Base-by-base conservation (phyloP, 108 stramenopile genomes). In the Nitzschia palea region DNA sequence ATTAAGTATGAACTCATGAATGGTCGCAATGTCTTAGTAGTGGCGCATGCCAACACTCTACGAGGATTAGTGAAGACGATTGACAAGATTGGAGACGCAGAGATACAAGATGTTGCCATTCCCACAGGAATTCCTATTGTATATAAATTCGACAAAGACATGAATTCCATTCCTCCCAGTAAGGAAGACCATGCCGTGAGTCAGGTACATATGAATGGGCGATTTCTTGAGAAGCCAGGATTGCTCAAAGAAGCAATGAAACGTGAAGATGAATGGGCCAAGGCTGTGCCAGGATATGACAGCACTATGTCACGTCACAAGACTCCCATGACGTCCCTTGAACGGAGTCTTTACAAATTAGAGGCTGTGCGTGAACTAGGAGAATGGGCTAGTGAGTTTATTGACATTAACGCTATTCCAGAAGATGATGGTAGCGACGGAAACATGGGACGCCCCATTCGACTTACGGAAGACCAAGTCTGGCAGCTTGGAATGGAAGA, bases 101-200 rank as follows among this genome's bases (percentile, higher is more conserved):
- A 91, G 47, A 95, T 97, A 62, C 85, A 83, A 66, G 76, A 92
- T 34, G 88, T 98, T 43, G 90, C 94, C n/a, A 84, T 98, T 30
- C 97, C 97, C 0, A 97, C 93, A 4, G 96, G 95, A 0, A 94
- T 97, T 52, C 96, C 96, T 2, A 88, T 97, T n/a, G 76, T 97
- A 15, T 97, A 97, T 34, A 90, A 90, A 55, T 96, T 95, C 66
- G 86, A 95, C 57, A 77, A 74, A 34, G 51, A 80, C 14, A 33
- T 88, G 44, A 72, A 82, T 40, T 79, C 89, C 2, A 76, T 91
- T 62, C 71, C 76, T 12, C 88, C 86, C 18, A n/a, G 26, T 4
- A 67, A 50, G 2, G 88, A 87, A 17, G 74, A 84, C 37, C 58
- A 77, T 32, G 67, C 76, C 37, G 77, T 79, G 6, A 66, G 72